These are phyloP conservation scores for Backusella morwellensis DNA, from an alignment of 192 early-diverging fungal species.

Conservation along the genomic window DNA sequence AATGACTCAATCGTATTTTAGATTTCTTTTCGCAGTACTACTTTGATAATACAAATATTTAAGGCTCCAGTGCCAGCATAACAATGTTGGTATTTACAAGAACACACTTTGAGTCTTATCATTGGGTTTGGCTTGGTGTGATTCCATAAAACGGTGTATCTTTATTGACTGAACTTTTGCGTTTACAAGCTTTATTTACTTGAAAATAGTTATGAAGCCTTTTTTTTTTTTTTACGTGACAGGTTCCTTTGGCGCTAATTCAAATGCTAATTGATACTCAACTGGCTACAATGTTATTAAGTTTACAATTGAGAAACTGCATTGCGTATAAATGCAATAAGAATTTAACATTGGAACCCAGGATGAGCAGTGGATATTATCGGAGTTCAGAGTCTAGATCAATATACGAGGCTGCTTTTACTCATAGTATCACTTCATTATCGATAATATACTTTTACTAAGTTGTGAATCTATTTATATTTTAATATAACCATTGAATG, in stretches of 20 bases:
- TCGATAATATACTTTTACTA: neutral
- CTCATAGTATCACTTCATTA: neutral
- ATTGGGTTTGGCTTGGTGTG: neutral
- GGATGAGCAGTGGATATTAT: neutral
- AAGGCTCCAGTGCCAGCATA: neutral
- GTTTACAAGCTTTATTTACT: neutral
- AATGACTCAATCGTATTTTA: too few relatives aligned
- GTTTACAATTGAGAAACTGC: neutral
- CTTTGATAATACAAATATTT: too few relatives aligned
- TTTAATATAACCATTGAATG: neutral
- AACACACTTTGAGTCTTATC: neutral
- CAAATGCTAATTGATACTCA: neutral
- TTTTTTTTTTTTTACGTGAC: neutral
- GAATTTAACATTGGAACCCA: neutral
- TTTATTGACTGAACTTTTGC: neutral
- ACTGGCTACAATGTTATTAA: neutral
- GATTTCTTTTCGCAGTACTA: too few relatives aligned
- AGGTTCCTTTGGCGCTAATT: neutral
- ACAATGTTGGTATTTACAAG: neutral
- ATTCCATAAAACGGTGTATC: neutral
- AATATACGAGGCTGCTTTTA: neutral
- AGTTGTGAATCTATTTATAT: neutral
- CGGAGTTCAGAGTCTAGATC: neutral
- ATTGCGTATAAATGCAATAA: neutral
- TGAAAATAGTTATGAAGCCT: neutral